These are phyloP conservation scores for Typha latifolia DNA, from an alignment of 176 grass and related monocot genomes.

Conservation along the genomic window DNA sequence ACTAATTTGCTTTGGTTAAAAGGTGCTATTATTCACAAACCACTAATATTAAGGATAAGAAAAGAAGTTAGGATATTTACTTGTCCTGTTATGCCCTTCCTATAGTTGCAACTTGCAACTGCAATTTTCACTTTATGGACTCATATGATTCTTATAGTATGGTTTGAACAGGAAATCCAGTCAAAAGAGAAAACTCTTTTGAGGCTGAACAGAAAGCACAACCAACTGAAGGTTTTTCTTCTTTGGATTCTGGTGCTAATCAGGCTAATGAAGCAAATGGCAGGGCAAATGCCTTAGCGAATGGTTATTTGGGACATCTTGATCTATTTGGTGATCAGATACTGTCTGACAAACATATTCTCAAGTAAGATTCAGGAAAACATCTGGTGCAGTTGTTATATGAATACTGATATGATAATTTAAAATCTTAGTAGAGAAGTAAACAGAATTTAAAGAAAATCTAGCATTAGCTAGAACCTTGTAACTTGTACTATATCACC, in stretches of 20 bases:
- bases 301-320: slow-evolving; percentile 13
- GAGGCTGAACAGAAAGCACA: slow-evolving; percentile 14
- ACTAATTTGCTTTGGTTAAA: too few species aligned
- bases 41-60: too few species aligned
- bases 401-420: neutral
- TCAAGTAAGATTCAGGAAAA: slow-evolving; percentile 38
- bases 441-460: too few species aligned
- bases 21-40: too few species aligned
- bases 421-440: neutral
- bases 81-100: neutral
- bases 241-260: slow-evolving; percentile 24
- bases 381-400: neutral
- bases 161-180: slow-evolving; percentile 29
- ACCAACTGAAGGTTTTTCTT: slow-evolving; percentile 18
- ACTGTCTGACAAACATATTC: slow-evolving; percentile 20
- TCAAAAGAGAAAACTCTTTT: slow-evolving; percentile 21
- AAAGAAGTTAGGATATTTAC: neutral
- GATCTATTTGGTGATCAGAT: slow-evolving; percentile 15
- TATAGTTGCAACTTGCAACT: neutral
- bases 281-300: slow-evolving; percentile 35
- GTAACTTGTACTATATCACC: too few species aligned
- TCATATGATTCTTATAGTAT: slow-evolving; percentile 40
- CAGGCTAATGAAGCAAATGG: slow-evolving; percentile 14
- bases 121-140: slow-evolving; percentile 12
- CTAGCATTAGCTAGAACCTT: too few species aligned